Evolutionary conservation across 2,329 filamentous ascomycete genomes (phyloP), one percentile per base, ranked within the genome.

Genomic region (Intubia oerlemansii): DNA sequence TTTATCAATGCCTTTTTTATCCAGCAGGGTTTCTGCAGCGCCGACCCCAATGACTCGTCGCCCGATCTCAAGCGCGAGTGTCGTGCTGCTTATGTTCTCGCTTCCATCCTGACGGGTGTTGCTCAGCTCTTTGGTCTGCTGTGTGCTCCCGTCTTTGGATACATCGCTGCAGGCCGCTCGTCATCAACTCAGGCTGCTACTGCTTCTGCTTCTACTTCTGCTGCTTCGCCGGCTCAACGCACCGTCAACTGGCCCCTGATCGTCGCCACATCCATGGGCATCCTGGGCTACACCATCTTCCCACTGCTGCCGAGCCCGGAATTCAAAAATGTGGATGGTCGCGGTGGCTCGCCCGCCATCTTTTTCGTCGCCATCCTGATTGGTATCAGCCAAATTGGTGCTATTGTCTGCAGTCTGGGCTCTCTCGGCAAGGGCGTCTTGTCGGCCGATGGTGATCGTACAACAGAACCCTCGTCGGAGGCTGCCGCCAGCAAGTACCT

Each of bases 401-500:
- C 82, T 9, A 95, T 98, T 34, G 88, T 98, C 1, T 93, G 84
- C 52, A 91, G 80, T 38, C 62, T 98, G n/a, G 82, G 79, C 1
- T 68, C 88, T 1, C 62, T 98, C 3, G 81, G 81, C 21, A 69
- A 70, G 11, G 84, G 82, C 4, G 74, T 95, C 14, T 57, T 90
- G 14, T 53, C 56, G 5, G 54, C 52, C 6, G 36, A 32, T 20
- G n/a, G n/a, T n/a, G n/a, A n/a, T n/a, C n/a, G n/a, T n/a, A n/a
- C n/a, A n/a, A n/a, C n/a, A n/a, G n/a, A n/a, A n/a, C n/a, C n/a
- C n/a, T n/a, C n/a, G n/a, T n/a, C n/a, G n/a, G n/a, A n/a, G n/a
- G n/a, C n/a, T n/a, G n/a, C n/a, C n/a, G n/a, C n/a, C n/a, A n/a
- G n/a, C n/a, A n/a, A n/a, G n/a, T n/a, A n/a, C n/a, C n/a, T n/a